Evolutionary conservation across 768 basidiomycete genomes (phyloP), one percentile per base, ranked within the genome.

Genomic region (Leccinum subtestaceum): DNA sequence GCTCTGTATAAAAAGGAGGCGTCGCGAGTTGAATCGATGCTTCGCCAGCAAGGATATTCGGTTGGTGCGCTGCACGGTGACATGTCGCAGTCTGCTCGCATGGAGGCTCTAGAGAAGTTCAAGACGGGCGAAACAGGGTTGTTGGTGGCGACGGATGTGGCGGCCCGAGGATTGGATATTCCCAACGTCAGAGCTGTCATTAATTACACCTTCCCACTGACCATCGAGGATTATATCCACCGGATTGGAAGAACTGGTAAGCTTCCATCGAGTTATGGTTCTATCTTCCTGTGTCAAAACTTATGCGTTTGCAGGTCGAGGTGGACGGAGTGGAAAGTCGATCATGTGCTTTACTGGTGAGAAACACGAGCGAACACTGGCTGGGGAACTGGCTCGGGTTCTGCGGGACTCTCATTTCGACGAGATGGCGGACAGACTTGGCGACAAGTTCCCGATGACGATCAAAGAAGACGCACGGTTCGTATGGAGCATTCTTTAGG

Each of bases 1-100:
- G 96, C 91, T 15, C 80, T 98, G 40, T 99, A 99, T 80, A 99
- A 99, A 77, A 96, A 95, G 72, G 97, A 98, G 73, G 93, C 95
- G 6, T 83, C 91, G 17, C 83, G 97, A 17, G 85, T 99, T 2
- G 93, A 93, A 70, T 79, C 83, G 65, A 89, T 85, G 68, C 84
- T 99, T 13, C 76, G 79, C 54, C 78, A 85, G 52, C 84, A 88
- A 25, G 93, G 86, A 19, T 95, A 90, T 77, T 74, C 81, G 25
- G 93, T 95, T 15, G 87, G 84, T 6, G 89, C 89, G 3, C 77
- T 97, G 45, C 95, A 96, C 65, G 95, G 95, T 1, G 95, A 98
- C 74, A 81, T 98, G 84, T 81, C 87, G 12, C 96, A 98, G 72
- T 77, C 76, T 19, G 87, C 89, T 51, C 83, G 97, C 5, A 85